Evolutionary conservation across 2,329 filamentous ascomycete species (phyloP).

Genomic region (Penicillium sp.): DNA sequence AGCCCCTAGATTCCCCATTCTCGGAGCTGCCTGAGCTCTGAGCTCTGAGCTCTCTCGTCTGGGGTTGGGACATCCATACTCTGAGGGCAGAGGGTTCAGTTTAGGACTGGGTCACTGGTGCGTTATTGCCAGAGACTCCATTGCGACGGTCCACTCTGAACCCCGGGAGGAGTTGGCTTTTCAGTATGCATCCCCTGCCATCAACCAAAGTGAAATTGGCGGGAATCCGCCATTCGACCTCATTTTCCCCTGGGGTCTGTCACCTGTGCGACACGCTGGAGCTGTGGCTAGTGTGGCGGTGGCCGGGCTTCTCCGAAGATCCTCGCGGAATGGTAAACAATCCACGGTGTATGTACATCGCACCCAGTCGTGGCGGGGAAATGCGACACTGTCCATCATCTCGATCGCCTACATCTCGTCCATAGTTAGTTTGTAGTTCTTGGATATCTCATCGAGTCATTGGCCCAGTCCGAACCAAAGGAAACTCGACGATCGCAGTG

Average conservation of each 20-base stretch:
- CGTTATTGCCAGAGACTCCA: background rate
- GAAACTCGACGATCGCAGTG: slow-evolving; percentile 1
- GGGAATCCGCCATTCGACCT: background rate
- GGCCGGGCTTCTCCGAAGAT: slow-evolving; percentile 4
- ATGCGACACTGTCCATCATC: background rate
- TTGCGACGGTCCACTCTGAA: background rate
- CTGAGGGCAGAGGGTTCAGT: no score
- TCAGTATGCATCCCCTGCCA: slow-evolving; percentile 15
- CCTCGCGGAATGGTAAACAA: background rate
- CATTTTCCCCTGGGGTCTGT: no score
- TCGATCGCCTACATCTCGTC: background rate
- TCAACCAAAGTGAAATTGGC: background rate
- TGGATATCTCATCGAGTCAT: slow-evolving; percentile 18
- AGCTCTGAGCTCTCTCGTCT: background rate
- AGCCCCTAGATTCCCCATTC: slow-evolving; percentile 10
- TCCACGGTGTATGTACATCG: background rate
- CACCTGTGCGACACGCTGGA: background rate
- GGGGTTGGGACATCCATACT: background rate
- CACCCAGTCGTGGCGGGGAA: background rate
- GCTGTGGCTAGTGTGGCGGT: slow-evolving; percentile 11
- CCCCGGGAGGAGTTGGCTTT: background rate
- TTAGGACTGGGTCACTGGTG: background rate
- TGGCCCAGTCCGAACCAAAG: slow-evolving; percentile 7
- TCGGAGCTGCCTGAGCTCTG: background rate
- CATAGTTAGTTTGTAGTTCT: background rate